A percentile compares a stretch with the other conserved stretches of the same genome.
phyloP scores from a whole-genome alignment of 345 rosid genomes.

The Linum trigynum region DNA sequence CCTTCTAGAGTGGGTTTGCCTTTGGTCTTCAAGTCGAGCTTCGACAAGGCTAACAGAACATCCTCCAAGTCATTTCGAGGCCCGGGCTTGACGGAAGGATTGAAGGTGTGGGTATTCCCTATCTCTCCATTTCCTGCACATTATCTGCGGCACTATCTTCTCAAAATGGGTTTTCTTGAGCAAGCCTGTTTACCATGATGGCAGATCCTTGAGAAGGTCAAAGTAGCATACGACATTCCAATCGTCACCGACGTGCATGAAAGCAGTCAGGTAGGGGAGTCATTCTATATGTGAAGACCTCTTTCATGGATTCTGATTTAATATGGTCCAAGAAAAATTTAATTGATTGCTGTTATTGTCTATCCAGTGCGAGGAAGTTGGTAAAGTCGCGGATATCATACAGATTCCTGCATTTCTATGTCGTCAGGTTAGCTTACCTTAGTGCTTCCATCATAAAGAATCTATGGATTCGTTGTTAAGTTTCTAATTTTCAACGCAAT shows the following conservation, averaged over 20 bases:
- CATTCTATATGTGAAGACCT: neutral
- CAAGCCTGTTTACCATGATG: constrained; percentile 12
- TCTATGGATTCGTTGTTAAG: constrained; percentile 6
- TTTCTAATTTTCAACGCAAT: neutral
- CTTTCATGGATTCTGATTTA: neutral
- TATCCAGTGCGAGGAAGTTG: constrained; percentile 73
- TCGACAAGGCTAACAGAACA: constrained; percentile 93
- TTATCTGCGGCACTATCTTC: neutral
- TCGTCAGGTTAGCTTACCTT: constrained; percentile 57
- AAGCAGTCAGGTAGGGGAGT: constrained; percentile 47
- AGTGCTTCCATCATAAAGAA: constrained; percentile 11
- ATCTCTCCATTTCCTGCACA: neutral
- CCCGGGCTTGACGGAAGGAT: constrained; percentile 86
- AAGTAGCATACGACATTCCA: constrained; percentile 72
- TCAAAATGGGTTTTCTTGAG: neutral
- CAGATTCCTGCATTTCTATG: constrained; percentile 97
- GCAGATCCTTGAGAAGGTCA: constrained; percentile 97
- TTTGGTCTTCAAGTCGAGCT: constrained; percentile 87
- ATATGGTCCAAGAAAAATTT: too few relatives aligned
- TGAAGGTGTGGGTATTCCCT: constrained; percentile 42
- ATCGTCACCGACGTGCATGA: constrained; percentile 95
- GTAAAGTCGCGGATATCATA: constrained; percentile 83
- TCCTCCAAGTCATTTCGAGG: constrained; percentile 95
- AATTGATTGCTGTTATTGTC: constrained; percentile 4
- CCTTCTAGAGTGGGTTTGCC: constrained; percentile 70